Evolutionary conservation across 345 rosid genomes (phyloP), one percentile per base, ranked within the genome.

Genomic region (Hypericum androsaemum): DNA sequence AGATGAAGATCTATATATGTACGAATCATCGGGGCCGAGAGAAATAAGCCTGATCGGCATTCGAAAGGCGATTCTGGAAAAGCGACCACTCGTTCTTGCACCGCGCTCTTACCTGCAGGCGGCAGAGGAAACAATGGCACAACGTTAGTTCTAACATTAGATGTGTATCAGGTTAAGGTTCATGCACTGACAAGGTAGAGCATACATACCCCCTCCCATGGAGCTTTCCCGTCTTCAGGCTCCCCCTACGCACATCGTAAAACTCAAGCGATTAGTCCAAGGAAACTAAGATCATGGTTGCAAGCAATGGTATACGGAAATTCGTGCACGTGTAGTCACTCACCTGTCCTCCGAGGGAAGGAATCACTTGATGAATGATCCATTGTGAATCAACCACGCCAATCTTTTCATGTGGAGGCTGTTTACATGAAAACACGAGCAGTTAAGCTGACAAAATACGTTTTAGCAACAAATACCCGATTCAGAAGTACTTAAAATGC

Each of bases 341-440:
- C 52, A 90, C 98, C 92, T 90, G 96, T 40, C 53, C 75, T 12
- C 95, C 89, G 32, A 90, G 89, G 54, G 96, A 87, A 50, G 96
- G 94, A 62, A 90, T 74, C 54, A 75, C 84, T 82, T 87, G 89
- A 78, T 87, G 96, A 69, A 90, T 58, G 54, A 90, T 87, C 98
- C 96, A 87, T 58, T 90, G 95, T 42, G 98, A 87, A 81, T 90
- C 98, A 61, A 90, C 86, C 45, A 90, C 96, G 3, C 96, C 98
- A 39, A 90, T 84, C 57, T 87, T 90, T 68, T 87, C 95, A 58
- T 90, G 94, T 2, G 95, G 95, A 54, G 98, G 98, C 96, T 87
- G 79, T 56, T 53, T 47, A 13, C n/a, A 53, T 12, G 57, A 56
- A 58, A 55, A 22, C 41, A 11, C n/a, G 53, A 38, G 5, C 10